Percentiles rank a stretch among this genome's conserved stretches.
These are phyloP conservation scores for Brasenia schreberi DNA, from an alignment of 164 flowering plant species.

Conservation along the genomic window DNA sequence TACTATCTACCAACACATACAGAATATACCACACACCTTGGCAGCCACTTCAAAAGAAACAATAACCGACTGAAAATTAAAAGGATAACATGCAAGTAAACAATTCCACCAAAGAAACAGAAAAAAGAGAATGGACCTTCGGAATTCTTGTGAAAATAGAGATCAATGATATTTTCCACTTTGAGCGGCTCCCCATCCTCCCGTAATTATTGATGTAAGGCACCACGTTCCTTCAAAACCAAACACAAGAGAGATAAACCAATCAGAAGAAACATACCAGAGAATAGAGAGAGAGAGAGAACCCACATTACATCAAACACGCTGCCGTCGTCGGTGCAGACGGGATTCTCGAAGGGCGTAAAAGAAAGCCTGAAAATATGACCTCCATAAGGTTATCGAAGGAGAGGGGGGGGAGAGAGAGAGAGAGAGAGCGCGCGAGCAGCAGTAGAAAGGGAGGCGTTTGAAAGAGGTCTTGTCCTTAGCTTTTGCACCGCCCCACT, in stretches of 20 bases:
- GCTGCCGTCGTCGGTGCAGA: conserved; percentile 75
- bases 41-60: too few species aligned
- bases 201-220: conserved; percentile 85
- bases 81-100: too few species aligned
- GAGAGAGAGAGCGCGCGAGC: conserved; percentile 28
- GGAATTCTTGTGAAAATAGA: conserved; percentile 79
- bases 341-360: conserved; percentile 77
- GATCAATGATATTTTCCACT: conserved; percentile 66
- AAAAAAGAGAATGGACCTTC: conserved; percentile 28
- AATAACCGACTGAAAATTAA: too few species aligned
- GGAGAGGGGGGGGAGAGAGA: too few species aligned
- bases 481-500: conserved; percentile 98
- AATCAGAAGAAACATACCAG: neutral
- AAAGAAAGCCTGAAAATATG: conserved; percentile 53
- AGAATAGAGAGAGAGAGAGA: neutral
- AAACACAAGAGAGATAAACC: neutral
- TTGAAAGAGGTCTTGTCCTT: conserved; percentile 68
- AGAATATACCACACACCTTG: too few species aligned
- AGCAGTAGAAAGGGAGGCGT: conserved; percentile 94
- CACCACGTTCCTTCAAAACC: conserved; percentile 40
- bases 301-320: conserved; percentile 77
- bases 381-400: conserved; percentile 7
- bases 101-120: neutral
- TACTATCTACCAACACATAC: too few species aligned
- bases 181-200: conserved; percentile 58